Base-by-base conservation (phyloP, 768 basidiomycete species). In the Daedalea quercina region DNA sequence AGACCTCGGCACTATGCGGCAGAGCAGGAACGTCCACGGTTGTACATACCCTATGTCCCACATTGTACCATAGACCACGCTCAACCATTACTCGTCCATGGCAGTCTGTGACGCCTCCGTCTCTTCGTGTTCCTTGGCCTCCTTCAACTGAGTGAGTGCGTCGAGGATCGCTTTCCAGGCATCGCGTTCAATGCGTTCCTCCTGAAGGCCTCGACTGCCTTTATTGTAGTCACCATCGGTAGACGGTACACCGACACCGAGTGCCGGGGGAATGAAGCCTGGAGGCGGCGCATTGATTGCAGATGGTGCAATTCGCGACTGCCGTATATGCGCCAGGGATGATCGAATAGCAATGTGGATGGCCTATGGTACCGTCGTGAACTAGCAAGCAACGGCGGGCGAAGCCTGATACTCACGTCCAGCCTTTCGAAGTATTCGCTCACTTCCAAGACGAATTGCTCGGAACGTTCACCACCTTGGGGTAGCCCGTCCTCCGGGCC, bases 371-470 rank as follows among this genome's bases (percentile, higher is more conserved):
- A 31, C 34, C 17, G 20, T 25, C 15, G 53, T 3, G 41, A 47
- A 26, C 12, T 34, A 47, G 23, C 20, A 44, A 26, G 7, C 23
- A 54, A 25, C 34, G 47, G 17, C 28, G 9, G 24, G 37, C n/a
- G n/a, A n/a, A n/a, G n/a, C n/a, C 37, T 23, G 50, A 41, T n/a
- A 53, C 77, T 51, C 60, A 90, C 89, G 65, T 92, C 84, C 9
- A 91, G 74, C 24, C 85, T 82, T 60, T 90, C 84, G 62, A 90
- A 92, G 67, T 90, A 91, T 63, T 90, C 86, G 72, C 84, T 85
- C 48, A 87, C 87, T 71, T 90, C 87, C 40, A 85, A 74, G 37
- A 90, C 89, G 58, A 92, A 90, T 61, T 89, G 85, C 63, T 91
- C 87, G 13, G 87, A 89, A 33, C 89, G 76, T 67, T 92, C 89